Conservation (phyloP, 1,139 yeast genomes). For the Nakaseomyces delphensis region DNA sequence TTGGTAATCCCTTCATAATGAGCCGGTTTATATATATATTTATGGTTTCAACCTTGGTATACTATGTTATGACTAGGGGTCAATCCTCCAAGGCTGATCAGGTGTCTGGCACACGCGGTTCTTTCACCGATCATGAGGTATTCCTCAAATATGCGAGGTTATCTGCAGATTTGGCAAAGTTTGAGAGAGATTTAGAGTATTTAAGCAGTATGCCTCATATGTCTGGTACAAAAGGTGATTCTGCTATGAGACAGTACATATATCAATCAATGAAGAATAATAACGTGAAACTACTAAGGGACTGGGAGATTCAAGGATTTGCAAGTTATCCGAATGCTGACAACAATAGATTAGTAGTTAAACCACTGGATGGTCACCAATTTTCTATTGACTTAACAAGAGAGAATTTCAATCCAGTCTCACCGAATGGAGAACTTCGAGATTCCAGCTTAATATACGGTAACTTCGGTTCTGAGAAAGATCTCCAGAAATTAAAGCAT, state of each 20-base stretch:
- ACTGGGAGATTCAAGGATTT: slow-evolving; percentile 45
- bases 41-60: slow-evolving; percentile 49
- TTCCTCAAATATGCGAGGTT: slow-evolving; percentile 43
- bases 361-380: not conserved
- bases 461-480: slow-evolving; percentile 56
- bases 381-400: slow-evolving; percentile 31
- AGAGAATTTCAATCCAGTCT: slow-evolving; percentile 58
- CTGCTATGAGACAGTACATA: slow-evolving; percentile 59
- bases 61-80: slow-evolving; percentile 49
- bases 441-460: slow-evolving; percentile 47
- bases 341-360: slow-evolving; percentile 13
- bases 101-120: slow-evolving; percentile 44
- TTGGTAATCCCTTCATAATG: slow-evolving; percentile 82
- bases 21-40: slow-evolving; percentile 66
- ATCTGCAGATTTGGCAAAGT: slow-evolving; percentile 45
- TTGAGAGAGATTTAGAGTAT: slow-evolving; percentile 68
- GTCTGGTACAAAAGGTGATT: slow-evolving; percentile 83
- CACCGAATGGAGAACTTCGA: slow-evolving; percentile 48
- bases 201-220: slow-evolving; percentile 79
- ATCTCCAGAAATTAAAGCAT: slow-evolving; percentile 40
- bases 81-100: slow-evolving; percentile 38
- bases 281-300: slow-evolving; percentile 47
- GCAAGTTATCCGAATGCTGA: slow-evolving; percentile 46
- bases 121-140: slow-evolving; percentile 52
- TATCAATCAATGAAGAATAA: slow-evolving; percentile 49